Base-by-base conservation (phyloP, 2,329 filamentous ascomycete genomes). In the Zelopaecilomyces penicillatus region DNA sequence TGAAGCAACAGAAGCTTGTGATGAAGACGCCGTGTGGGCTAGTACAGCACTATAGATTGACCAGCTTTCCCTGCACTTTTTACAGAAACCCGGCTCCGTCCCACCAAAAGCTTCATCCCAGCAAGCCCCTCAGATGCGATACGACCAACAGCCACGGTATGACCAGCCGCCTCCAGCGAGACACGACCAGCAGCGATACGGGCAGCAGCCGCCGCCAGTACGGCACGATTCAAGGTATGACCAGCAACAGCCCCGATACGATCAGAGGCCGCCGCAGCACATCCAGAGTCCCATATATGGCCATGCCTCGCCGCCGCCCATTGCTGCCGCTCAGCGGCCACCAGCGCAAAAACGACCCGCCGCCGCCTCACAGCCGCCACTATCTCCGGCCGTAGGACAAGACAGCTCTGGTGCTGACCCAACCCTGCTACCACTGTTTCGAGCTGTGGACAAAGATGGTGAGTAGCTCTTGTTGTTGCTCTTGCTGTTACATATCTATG, bases 361-460 rank as follows among this genome's bases (percentile, higher is more conserved):
- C 54, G 57, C 78, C 53, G 58, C 69, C 60, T 77, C 78, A 57
- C 75, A 81, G 54, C 78, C 83, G 54, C 78, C 87, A 55, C 77
- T 80, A 52, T 80, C 82, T 54, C 76, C 87, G 50, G 67, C 76
- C 51, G 19, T 19, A 19, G 69, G 71, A 57, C 64, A 70, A 54
- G 57, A 73, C 29, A 56, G 73, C 11, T 64, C 60, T 30, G 68
- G 69, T 39, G 76, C 81, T 42, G 84, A 90, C 58, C 75, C 83
- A n/a, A 82, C 80, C 1, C 74, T 98, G 12, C 80, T 88, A 62
- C 86, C 86, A 4, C 73, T 97, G 28, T 98, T 97, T 69, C 78
- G 86, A 49, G 88, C 89, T 1, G 91, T 96, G 10, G 94, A 98
- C 67, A 90, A 87, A 60, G 77, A 87, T 65, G 75, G 85, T 85